Percentiles rank a stretch among this genome's conserved stretches.
phyloP scores from a whole-genome alignment of 1,284 basidiomycete genomes.

The Tremellales sp. region DNA sequence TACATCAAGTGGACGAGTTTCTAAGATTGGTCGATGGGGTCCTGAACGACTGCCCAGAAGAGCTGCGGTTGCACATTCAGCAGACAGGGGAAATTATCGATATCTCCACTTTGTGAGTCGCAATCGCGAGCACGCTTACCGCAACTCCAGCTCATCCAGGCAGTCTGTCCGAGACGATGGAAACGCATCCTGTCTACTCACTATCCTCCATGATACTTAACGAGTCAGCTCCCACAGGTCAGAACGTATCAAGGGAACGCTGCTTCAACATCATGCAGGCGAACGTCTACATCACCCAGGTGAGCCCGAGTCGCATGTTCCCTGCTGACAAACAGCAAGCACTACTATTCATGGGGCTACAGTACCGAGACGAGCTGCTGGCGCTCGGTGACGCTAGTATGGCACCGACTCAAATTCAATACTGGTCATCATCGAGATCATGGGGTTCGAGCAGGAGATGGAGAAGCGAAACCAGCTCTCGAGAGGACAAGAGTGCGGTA shows the following conservation, averaged over 20 bases:
- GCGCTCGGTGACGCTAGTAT: neutral
- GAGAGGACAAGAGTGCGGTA: neutral
- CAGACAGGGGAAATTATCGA: neutral
- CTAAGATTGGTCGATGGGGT: neutral
- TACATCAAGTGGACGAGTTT: neutral
- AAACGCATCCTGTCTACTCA: neutral
- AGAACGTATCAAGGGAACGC: neutral
- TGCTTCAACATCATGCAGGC: neutral
- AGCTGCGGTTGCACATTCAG: neutral
- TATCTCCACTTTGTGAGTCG: neutral
- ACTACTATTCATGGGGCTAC: neutral
- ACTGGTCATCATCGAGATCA: too few species aligned
- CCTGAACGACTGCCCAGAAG: neutral
- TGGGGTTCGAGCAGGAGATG: neutral
- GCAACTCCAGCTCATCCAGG: neutral
- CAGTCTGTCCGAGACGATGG: neutral
- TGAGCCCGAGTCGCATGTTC: neutral
- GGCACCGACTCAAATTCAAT: neutral
- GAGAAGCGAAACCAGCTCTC: neutral
- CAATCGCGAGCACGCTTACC: neutral
- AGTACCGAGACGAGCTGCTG: neutral
- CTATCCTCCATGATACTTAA: neutral
- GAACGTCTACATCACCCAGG: neutral
- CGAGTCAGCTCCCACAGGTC: neutral
- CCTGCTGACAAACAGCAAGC: neutral